Percentiles rank a stretch among this genome's conserved stretches.
These are phyloP conservation scores for Globisporangium uncinulatum DNA, from an alignment of 352 stramenopile species.

Conservation along the genomic window DNA sequence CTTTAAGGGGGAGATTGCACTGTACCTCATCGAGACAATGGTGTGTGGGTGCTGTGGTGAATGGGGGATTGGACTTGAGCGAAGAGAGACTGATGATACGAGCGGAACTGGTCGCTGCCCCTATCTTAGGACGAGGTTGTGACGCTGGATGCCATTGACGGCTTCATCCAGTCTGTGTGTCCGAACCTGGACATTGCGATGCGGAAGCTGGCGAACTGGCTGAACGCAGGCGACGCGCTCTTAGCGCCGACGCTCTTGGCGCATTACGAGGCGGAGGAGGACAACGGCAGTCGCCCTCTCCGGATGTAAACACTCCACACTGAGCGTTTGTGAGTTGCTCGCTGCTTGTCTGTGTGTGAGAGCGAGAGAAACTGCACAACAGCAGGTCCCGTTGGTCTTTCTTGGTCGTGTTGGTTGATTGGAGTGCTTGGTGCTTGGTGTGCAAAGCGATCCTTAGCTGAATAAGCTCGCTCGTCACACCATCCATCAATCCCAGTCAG, in stretches of 20 bases:
- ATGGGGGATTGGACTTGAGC: background rate
- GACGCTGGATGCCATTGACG: slow-evolving; percentile 62
- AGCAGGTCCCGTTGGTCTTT: too few species aligned
- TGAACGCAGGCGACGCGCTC: slow-evolving; percentile 20
- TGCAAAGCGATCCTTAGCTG: too few species aligned
- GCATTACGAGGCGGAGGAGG: slow-evolving; percentile 1
- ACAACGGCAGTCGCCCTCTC: slow-evolving; percentile 3
- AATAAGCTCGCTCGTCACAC: too few species aligned
- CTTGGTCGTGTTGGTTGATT: too few species aligned
- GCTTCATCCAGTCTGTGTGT: slow-evolving; percentile 86
- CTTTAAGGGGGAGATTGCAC: slow-evolving; percentile 83
- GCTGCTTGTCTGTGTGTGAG: too few species aligned
- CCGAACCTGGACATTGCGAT: slow-evolving; percentile 83
- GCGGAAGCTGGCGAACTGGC: slow-evolving; percentile 69
- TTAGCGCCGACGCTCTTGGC: slow-evolving; percentile 13
- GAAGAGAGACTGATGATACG: too few species aligned
- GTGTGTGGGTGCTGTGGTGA: slow-evolving; percentile 23
- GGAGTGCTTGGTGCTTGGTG: too few species aligned
- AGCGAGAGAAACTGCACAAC: too few species aligned
- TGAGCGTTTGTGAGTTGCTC: too few species aligned
- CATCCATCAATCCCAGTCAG: too few species aligned
- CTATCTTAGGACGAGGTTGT: slow-evolving; percentile 43
- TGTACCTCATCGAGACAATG: slow-evolving; percentile 87
- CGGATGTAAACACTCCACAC: too few species aligned
- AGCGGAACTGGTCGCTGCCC: too few species aligned